Conservation (phyloP, 257 asterid genomes). For the Hygrophila difformis region DNA sequence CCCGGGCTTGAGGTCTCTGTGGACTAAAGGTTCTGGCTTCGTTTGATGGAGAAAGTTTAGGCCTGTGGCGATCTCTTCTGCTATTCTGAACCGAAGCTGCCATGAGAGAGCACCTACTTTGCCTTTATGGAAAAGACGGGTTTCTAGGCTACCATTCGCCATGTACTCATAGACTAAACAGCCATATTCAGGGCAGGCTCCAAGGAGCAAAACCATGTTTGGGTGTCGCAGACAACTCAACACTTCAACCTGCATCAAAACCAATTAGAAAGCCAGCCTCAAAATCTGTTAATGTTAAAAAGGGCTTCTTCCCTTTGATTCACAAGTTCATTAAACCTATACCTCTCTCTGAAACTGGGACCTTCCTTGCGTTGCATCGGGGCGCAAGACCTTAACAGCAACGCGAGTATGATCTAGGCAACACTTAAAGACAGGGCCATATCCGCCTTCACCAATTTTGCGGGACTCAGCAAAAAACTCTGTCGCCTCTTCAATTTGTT, state of each 20-base stretch:
- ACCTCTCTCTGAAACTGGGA: conserved; percentile 87
- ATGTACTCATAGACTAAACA: conserved; percentile 80
- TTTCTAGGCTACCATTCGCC: conserved; percentile 79
- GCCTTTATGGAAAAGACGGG: conserved; percentile 45
- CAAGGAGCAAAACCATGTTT: conserved; percentile 71
- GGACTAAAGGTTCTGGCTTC: conserved; percentile 89
- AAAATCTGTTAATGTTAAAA: too few species aligned
- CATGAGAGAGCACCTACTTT: conserved; percentile 53
- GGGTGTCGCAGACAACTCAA: conserved; percentile 85
- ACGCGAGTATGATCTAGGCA: conserved; percentile 78
- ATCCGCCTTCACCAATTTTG: conserved; percentile 94
- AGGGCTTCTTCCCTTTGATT: too few species aligned
- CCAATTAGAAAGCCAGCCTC: too few species aligned
- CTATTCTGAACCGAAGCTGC: conserved; percentile 72
- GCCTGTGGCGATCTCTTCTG: conserved; percentile 75
- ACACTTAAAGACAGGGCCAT: conserved; percentile 87
- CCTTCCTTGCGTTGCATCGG: conserved; percentile 87
- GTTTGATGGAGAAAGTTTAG: conserved; percentile 81
- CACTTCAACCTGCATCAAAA: conserved; percentile 57
- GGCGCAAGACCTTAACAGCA: conserved; percentile 78
- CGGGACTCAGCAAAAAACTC: conserved; percentile 35
- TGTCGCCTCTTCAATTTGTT: conserved; percentile 74
- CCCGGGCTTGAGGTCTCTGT: conserved; percentile 83
- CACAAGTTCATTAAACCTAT: background rate
- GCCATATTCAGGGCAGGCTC: conserved; percentile 91